Base-by-base conservation (phyloP, 2,329 filamentous ascomycete genomes). In the Penicillium sp. region DNA sequence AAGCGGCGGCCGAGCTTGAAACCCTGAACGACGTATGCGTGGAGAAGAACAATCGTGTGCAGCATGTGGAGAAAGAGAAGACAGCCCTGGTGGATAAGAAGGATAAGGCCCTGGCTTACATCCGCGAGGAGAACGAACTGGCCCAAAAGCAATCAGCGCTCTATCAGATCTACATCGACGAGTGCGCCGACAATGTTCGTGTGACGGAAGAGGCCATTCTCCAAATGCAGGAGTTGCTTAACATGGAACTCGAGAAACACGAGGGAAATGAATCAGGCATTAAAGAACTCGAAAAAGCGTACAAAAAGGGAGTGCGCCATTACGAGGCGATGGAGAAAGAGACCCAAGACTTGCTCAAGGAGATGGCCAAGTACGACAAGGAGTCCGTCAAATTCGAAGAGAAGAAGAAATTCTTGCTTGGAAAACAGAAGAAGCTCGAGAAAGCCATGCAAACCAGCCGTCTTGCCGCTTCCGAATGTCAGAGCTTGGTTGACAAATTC, bases 41-140 rank as follows among this genome's bases (percentile, higher is more conserved):
- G 62, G 93, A 99, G 70, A 99, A 99, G 77, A 95, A 88, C 60
- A 88, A 84, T 30, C 88, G 95, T 54, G 93, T 99, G 1, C 90
- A 97, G 71, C 92, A 96, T 63, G 93, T 99, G 1, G 93, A 99
- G 69, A 99, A 96, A 70, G 93, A 99, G 71, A 96, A 89, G 77
- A 89, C 88, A 58, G 79, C 84, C 40, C 80, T 99, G 2, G 93
- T 96, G 64, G 91, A 95, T 69, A 97, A 96, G 77, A 99, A 99
- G 73, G 86, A 97, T 66, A 90, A 91, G 70, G 95, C 93, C 0
- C 73, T 99, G 7, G 85, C 89, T 1, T 97, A 84, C 64, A 86
- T 99, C 54, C 84, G 82, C 19, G 89, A 97, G 58, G 93, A 99
- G 66, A 99, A 99, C 60, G 92, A 97, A 66, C 78, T 99, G 33